A percentile compares a stretch with the other conserved stretches of the same genome.
Conservation (phyloP, 164 flowering plant genomes). For the Aristolochia californica region DNA sequence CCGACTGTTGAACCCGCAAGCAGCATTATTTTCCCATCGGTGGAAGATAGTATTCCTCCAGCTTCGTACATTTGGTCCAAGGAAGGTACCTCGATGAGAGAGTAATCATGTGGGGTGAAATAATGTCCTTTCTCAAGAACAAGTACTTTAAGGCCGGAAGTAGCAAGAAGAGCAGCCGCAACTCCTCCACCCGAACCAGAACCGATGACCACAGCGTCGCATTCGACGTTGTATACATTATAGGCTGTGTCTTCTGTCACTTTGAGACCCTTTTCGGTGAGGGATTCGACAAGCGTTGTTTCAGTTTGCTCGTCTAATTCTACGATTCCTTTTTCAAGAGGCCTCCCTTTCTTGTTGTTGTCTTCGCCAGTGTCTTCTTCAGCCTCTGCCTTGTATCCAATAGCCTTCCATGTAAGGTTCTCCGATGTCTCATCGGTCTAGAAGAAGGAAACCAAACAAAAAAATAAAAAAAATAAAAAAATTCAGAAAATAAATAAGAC, state of each 20-base stretch:
- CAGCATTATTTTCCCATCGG: constrained; percentile 25
- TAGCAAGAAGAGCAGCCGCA: constrained; percentile 56
- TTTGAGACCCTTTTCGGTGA: constrained; percentile 33
- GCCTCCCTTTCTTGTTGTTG: constrained; percentile 16
- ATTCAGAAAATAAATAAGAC: no score
- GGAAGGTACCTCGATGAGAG: constrained; percentile 57
- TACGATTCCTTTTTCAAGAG: constrained; percentile 41
- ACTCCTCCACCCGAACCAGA: constrained; percentile 75
- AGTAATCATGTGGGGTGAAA: constrained; percentile 35
- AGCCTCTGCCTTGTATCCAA: constrained; percentile 26
- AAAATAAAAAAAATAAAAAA: neutral
- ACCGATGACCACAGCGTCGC: constrained; percentile 59
- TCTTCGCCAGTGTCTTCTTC: constrained; percentile 8
- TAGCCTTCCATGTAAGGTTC: constrained; percentile 46
- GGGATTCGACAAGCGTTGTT: constrained; percentile 24
- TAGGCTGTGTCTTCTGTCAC: constrained; percentile 19
- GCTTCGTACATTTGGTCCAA: constrained; percentile 38
- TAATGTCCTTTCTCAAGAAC: constrained; percentile 68
- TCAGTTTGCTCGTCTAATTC: constrained; percentile 36
- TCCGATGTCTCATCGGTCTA: constrained; percentile 39
- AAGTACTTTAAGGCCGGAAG: constrained; percentile 44
- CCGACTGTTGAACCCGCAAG: constrained; percentile 69
- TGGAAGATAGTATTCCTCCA: constrained; percentile 34
- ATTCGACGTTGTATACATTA: constrained; percentile 29
- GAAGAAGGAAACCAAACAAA: constrained; percentile 2